phyloP scores from a whole-genome alignment of 495 filamentous ascomycete genomes.

The Neurospora sp. region DNA sequence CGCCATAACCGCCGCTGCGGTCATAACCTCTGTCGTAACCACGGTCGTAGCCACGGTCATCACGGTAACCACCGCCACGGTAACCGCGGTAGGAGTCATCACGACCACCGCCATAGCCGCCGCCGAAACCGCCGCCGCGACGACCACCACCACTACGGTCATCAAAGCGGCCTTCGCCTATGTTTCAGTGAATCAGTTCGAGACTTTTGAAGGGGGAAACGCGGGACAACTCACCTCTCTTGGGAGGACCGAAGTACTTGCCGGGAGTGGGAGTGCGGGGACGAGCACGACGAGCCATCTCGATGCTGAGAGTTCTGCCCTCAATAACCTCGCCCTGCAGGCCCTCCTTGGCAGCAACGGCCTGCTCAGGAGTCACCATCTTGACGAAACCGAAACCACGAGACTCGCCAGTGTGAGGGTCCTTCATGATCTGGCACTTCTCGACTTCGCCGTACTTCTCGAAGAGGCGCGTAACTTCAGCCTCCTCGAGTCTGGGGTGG shows the following conservation, averaged over 20 bases:
- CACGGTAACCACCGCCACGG: constrained; percentile 26
- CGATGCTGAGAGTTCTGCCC: constrained; percentile 92
- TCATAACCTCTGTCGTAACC: constrained; percentile 24
- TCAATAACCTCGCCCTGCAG: constrained; percentile 93
- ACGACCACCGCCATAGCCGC: constrained; percentile 26
- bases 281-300: constrained; percentile 91
- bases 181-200: constrained; percentile 41
- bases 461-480: constrained; percentile 86
- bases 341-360: constrained; percentile 92
- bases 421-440: constrained; percentile 99
- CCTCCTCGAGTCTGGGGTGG: constrained; percentile 83
- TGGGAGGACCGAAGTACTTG: constrained; percentile 98
- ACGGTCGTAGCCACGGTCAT: constrained; percentile 32
- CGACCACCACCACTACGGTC: constrained; percentile 5
- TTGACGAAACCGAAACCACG: constrained; percentile 99
- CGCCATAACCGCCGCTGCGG: constrained; percentile 20
- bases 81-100: constrained; percentile 31
- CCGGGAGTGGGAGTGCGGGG: constrained; percentile 94
- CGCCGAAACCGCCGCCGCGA: constrained; percentile 18
- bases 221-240: constrained; percentile 63
- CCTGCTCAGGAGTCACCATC: constrained; percentile 87
- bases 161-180: constrained; percentile 18
- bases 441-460: constrained; percentile 98
- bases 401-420: constrained; percentile 94
- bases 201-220: constrained; percentile 39